Conservation (phyloP, 164 flowering plant species). For the Euptelea pleiosperma region DNA sequence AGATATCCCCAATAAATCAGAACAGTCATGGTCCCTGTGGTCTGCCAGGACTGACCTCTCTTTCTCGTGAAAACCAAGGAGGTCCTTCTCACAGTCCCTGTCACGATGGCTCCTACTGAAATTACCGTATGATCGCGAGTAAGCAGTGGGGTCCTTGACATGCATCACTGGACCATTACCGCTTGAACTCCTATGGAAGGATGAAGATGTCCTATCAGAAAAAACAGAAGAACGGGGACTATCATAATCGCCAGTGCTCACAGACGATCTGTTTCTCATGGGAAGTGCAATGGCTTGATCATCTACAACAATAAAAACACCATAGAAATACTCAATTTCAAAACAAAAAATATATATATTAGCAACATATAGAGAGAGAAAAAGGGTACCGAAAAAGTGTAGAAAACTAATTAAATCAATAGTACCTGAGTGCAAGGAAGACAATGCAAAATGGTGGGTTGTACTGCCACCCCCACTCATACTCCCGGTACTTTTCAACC, state of each 20-base stretch:
- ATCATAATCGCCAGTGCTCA: slow-evolving; percentile 43
- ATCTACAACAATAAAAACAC: slow-evolving; percentile 34
- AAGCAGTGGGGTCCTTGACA: slow-evolving; percentile 20
- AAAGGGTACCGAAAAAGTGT: neutral
- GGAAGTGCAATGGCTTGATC: slow-evolving; percentile 27
- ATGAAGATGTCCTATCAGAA: slow-evolving; percentile 48
- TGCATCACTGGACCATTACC: slow-evolving; percentile 65
- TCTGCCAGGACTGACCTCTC: slow-evolving; percentile 41
- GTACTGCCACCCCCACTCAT: slow-evolving; percentile 52
- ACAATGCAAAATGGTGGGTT: slow-evolving; percentile 45
- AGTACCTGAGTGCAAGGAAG: slow-evolving; percentile 61
- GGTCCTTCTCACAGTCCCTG: slow-evolving; percentile 50
- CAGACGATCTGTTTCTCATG: slow-evolving; percentile 41
- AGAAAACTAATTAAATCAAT: neutral
- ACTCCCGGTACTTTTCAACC: slow-evolving; percentile 75
- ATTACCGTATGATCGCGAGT: slow-evolving; percentile 54
- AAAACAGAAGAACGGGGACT: slow-evolving; percentile 38
- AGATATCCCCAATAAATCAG: slow-evolving; percentile 34
- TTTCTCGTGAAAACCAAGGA: slow-evolving; percentile 34
- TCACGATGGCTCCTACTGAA: slow-evolving; percentile 67
- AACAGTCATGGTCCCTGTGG: slow-evolving; percentile 41
- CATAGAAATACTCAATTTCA: neutral
- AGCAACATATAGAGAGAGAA: neutral
- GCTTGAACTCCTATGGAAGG: slow-evolving; percentile 53
- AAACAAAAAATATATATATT: neutral